These are phyloP conservation scores for Fusarium dlaminii DNA, from an alignment of 2,329 filamentous ascomycete species.

Conservation along the genomic window DNA sequence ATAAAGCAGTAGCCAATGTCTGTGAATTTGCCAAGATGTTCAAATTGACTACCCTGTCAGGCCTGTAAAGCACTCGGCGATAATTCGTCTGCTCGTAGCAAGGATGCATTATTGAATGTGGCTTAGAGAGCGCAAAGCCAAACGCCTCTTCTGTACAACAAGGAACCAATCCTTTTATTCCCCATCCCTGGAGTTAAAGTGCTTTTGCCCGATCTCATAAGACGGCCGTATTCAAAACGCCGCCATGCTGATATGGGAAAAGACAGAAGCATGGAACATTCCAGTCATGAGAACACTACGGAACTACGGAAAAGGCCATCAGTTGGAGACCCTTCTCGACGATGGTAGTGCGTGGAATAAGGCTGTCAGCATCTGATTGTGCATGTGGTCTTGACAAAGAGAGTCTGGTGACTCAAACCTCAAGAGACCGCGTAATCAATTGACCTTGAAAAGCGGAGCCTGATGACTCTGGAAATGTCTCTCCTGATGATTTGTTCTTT, in stretches of 20 bases:
- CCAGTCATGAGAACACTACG: slow-evolving; percentile 30
- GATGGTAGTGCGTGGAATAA: slow-evolving; percentile 5
- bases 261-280: slow-evolving; percentile 27
- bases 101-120: not conserved
- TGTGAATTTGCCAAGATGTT: not conserved
- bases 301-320: slow-evolving; percentile 16
- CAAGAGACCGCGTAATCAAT: slow-evolving; percentile 28
- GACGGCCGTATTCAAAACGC: slow-evolving; percentile 1
- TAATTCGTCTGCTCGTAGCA: not conserved
- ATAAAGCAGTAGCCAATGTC: not conserved
- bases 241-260: not conserved
- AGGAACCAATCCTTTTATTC: not conserved
- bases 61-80: not conserved
- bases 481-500: not conserved
- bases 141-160: not conserved
- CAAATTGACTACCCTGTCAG: not conserved
- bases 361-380: slow-evolving; percentile 27
- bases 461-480: not conserved
- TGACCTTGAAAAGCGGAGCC: slow-evolving; percentile 9
- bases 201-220: not conserved
- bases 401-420: slow-evolving; percentile 35
- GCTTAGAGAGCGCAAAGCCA: not conserved
- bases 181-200: not conserved
- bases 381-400: slow-evolving; percentile 24
- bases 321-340: slow-evolving; percentile 11